phyloP scores from a whole-genome alignment of 768 basidiomycete genomes.

The Naematelia encephala region DNA sequence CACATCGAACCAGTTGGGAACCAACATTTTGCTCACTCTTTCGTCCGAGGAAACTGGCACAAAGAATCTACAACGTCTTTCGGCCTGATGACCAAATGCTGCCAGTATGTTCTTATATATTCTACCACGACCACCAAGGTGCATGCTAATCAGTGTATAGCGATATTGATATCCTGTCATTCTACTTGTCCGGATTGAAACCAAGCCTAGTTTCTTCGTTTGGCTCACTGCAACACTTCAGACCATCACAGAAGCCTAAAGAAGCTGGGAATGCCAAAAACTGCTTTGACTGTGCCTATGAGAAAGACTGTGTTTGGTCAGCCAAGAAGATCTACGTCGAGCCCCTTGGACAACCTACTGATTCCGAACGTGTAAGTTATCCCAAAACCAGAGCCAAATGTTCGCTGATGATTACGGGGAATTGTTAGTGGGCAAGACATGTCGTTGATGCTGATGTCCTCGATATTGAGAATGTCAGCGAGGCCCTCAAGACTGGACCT shows the following conservation, averaged over 20 bases:
- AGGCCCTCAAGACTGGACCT: constrained; percentile 65
- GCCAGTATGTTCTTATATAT: constrained; percentile 61
- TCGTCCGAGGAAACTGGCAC: constrained; percentile 77
- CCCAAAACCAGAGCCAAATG: too few species aligned
- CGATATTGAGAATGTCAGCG: constrained; percentile 79
- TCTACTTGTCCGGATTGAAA: constrained; percentile 31
- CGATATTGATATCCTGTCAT: constrained; percentile 67
- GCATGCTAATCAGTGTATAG: constrained; percentile 53
- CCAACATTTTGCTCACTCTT: constrained; percentile 86
- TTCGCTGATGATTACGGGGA: too few species aligned
- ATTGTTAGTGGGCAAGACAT: constrained; percentile 71
- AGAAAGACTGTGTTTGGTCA: constrained; percentile 75
- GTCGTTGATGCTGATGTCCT: constrained; percentile 71
- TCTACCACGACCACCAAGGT: neutral
- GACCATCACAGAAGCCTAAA: constrained; percentile 65
- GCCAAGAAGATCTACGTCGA: constrained; percentile 87
- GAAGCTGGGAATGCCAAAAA: constrained; percentile 65
- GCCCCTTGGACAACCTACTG: constrained; percentile 53
- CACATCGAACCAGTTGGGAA: constrained; percentile 81
- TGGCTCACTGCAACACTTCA: constrained; percentile 79
- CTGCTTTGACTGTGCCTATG: constrained; percentile 73
- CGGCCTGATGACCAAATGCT: constrained; percentile 82
- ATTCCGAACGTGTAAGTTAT: constrained; percentile 17
- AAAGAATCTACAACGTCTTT: constrained; percentile 69
- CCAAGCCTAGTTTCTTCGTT: constrained; percentile 69